Percentiles rank a stretch among this genome's conserved stretches.
Conservation (phyloP, 148 eudicot species). For the Rhododendron williamsianum region DNA sequence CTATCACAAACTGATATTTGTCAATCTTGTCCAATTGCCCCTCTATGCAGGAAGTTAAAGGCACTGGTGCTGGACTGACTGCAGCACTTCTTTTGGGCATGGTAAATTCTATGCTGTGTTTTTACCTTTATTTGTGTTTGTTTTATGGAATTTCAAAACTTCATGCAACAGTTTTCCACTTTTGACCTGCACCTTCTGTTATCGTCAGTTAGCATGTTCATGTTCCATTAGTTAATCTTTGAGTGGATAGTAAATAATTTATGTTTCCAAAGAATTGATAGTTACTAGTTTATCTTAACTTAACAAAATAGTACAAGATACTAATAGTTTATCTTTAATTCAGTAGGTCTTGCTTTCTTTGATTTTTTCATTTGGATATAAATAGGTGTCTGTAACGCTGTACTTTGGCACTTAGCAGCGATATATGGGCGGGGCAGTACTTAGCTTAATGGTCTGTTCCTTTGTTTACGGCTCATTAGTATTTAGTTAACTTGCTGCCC, state of each 20-base stretch:
- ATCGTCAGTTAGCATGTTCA: background rate
- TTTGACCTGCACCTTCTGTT: background rate
- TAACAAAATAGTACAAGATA: background rate
- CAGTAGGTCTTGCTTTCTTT: background rate
- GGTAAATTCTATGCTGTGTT: constrained; percentile 38
- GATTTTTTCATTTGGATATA: background rate
- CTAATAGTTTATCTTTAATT: background rate
- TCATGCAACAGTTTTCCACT: background rate
- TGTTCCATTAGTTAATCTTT: background rate
- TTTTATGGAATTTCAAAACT: constrained; percentile 1
- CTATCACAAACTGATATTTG: constrained; percentile 3
- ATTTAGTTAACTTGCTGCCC: background rate
- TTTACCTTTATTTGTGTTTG: background rate
- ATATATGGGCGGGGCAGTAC: no score
- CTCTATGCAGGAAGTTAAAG: constrained; percentile 77
- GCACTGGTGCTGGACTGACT: constrained; percentile 89
- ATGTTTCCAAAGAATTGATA: background rate
- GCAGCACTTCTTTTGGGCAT: constrained; percentile 92
- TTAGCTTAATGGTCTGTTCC: background rate
- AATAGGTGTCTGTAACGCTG: background rate
- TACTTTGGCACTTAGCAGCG: background rate
- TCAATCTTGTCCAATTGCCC: constrained; percentile 11
- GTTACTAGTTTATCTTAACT: background rate
- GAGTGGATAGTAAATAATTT: background rate
- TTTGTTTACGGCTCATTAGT: background rate